A percentile compares a stretch with the other conserved stretches of the same genome.
phyloP scores from a whole-genome alignment of 2,329 filamentous ascomycete genomes.

The Fusarium circinatum region DNA sequence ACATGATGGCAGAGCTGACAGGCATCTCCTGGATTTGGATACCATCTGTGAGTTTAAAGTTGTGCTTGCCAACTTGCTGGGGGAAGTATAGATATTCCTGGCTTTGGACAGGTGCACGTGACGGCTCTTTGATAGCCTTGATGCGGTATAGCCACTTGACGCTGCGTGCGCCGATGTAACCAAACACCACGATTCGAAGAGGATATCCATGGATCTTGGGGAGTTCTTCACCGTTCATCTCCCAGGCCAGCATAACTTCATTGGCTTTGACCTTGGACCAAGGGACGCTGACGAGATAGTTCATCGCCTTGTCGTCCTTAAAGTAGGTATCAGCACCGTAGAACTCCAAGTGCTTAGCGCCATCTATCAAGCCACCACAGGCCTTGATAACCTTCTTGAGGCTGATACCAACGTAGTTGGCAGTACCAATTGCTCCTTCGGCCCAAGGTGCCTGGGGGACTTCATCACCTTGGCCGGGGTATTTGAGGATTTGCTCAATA shows the following conservation, averaged over 20 bases:
- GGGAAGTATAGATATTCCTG: slow-evolving; percentile 76
- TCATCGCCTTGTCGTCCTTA: slow-evolving; percentile 72
- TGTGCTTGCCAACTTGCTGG: slow-evolving; percentile 75
- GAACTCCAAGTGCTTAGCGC: slow-evolving; percentile 72
- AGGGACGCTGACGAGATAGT: slow-evolving; percentile 75
- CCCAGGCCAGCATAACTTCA: slow-evolving; percentile 75
- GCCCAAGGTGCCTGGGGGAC: slow-evolving; percentile 66
- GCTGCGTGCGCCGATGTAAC: slow-evolving; percentile 74
- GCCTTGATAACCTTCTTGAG: slow-evolving; percentile 77
- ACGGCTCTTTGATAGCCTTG: slow-evolving; percentile 67
- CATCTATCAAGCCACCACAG: slow-evolving; percentile 68
- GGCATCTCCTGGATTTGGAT: slow-evolving; percentile 80
- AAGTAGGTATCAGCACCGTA: slow-evolving; percentile 79
- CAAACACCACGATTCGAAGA: slow-evolving; percentile 69
- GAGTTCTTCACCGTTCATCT: slow-evolving; percentile 75
- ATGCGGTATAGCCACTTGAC: slow-evolving; percentile 72
- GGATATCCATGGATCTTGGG: slow-evolving; percentile 75
- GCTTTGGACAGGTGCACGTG: slow-evolving; percentile 69
- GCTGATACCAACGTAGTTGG: slow-evolving; percentile 69
- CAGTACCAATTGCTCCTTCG: slow-evolving; percentile 75
- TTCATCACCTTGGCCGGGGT: slow-evolving; percentile 75
- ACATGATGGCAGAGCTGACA: slow-evolving; percentile 73
- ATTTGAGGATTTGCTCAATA: slow-evolving; percentile 73
- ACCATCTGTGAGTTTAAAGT: slow-evolving; percentile 66
- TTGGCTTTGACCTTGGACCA: slow-evolving; percentile 74